These are phyloP conservation scores for Chlamydomonas incerta DNA, from an alignment of 139 green algal species.

Conservation along the genomic window DNA sequence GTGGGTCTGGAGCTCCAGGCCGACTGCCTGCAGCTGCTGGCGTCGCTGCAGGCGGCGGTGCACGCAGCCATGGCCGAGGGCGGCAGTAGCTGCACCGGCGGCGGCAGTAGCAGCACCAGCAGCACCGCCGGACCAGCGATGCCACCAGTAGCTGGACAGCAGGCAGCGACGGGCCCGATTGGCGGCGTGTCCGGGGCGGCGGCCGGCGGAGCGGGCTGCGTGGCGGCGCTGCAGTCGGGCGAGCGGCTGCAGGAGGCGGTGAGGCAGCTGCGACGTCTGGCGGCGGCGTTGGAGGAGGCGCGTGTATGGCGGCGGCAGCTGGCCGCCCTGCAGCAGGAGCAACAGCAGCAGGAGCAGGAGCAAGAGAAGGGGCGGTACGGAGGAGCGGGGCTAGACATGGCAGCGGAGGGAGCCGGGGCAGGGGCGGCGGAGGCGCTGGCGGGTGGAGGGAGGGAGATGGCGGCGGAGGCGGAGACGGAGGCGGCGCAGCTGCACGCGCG, in stretches of 20 bases:
- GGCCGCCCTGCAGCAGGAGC: too few species aligned
- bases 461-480: neutral
- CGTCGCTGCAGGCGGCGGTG: neutral
- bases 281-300: neutral
- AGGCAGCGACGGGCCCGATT: too few species aligned
- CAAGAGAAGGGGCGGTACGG: neutral
- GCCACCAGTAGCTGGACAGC: too few species aligned
- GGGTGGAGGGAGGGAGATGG: neutral
- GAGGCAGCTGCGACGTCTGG: neutral
- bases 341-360: neutral
- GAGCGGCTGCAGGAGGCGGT: slow-evolving; percentile 8
- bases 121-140: too few species aligned
- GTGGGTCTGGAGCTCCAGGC: slow-evolving; percentile 22
- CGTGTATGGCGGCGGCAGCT: slow-evolving; percentile 4
- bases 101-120: neutral
- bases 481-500: neutral
- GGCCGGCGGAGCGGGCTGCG: neutral
- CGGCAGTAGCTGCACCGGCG: too few species aligned
- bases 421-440: neutral
- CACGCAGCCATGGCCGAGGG: neutral
- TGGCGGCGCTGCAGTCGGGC: neutral
- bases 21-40: slow-evolving; percentile 5
- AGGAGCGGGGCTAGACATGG: neutral
- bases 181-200: neutral
- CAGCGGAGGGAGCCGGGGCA: neutral